Evolutionary conservation across 345 rosid genomes (phyloP), one percentile per base, ranked within the genome.

Genomic region (Cardamine occulta): DNA sequence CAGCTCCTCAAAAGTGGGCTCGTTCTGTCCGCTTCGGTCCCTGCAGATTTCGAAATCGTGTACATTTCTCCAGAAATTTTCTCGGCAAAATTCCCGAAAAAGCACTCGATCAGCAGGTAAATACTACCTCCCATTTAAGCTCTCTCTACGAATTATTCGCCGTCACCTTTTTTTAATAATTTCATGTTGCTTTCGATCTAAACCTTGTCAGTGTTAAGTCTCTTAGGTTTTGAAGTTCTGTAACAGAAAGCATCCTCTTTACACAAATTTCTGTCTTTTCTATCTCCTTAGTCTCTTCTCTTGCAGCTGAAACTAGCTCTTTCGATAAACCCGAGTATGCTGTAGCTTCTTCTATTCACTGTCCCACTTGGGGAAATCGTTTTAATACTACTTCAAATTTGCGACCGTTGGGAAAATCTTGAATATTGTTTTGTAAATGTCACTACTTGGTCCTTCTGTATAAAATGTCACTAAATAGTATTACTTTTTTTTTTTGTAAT

Each of bases 81-180:
- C 86, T 74, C 72, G 65, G 70, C 73, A 59, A 63, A 72, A 78
- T 84, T 81, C 82, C 79, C 69, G 80, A 84, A 75, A 81, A 84
- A 56, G 28, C 70, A 47, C 13, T 51, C 75, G 75, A 80, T 84
- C 86, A 80, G 75, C 64, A 76, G 80, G 80, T 76, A 53, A 52
- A 26, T 52, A 52, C 28, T 51, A 21, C 62, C 26, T 2, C 19
- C 29, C 62, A 34, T 61, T 51, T 17, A 76, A 70, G 51, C 58
- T 63, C 18, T 7, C 80, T 70, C 57, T 11, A 34, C 57, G 12
- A 62, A 17, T 45, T 3, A 34, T 32, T 58, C 40, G 39, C 54
- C 29, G 6, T 65, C 14, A 34, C 23, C 28, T 24, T 4, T 18
- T 9, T 1, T 4, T 0, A 10, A 34, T 10, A 29, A 15, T 19